Conservation (phyloP, 1,284 basidiomycete species). For the Cystobasidiaceae sp. region DNA sequence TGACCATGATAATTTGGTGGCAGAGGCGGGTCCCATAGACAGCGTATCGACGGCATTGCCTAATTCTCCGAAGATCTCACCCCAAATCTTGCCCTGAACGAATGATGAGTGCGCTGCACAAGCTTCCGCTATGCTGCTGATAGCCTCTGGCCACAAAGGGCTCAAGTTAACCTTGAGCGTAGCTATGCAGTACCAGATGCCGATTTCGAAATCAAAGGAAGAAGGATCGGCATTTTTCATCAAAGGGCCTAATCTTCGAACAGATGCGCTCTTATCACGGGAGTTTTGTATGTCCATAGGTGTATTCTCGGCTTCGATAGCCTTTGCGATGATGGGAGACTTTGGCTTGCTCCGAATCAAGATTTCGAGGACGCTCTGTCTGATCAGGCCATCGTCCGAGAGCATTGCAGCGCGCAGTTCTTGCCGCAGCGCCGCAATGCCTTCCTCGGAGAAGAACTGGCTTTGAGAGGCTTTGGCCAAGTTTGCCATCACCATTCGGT, state of each 20-base stretch:
- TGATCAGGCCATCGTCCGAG: slow-evolving; percentile 53
- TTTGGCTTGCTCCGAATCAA: no score
- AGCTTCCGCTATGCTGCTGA: slow-evolving; percentile 57
- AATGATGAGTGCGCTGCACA: slow-evolving; percentile 52
- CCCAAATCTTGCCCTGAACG: slow-evolving; percentile 68
- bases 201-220: slow-evolving; percentile 1
- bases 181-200: slow-evolving; percentile 47
- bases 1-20: no score
- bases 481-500: slow-evolving; percentile 36
- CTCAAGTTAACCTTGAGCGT: slow-evolving; percentile 87
- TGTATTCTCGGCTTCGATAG: slow-evolving; percentile 41
- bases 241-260: slow-evolving; percentile 48
- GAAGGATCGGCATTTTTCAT: slow-evolving; percentile 23
- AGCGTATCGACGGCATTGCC: slow-evolving; percentile 6
- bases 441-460: background rate
- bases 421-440: slow-evolving; percentile 30
- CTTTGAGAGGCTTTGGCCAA: slow-evolving; percentile 30
- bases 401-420: slow-evolving; percentile 46
- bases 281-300: slow-evolving; percentile 59
- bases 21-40: background rate
- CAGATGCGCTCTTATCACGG: slow-evolving; percentile 70
- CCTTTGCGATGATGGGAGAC: slow-evolving; percentile 26
- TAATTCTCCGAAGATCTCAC: slow-evolving; percentile 52
- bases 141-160: slow-evolving; percentile 79
- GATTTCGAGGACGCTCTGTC: no score